Evolutionary conservation across 176 grass and related monocot species (phyloP), one percentile per base, ranked within the genome.

Genomic region (Tillandsia leiboldiana): DNA sequence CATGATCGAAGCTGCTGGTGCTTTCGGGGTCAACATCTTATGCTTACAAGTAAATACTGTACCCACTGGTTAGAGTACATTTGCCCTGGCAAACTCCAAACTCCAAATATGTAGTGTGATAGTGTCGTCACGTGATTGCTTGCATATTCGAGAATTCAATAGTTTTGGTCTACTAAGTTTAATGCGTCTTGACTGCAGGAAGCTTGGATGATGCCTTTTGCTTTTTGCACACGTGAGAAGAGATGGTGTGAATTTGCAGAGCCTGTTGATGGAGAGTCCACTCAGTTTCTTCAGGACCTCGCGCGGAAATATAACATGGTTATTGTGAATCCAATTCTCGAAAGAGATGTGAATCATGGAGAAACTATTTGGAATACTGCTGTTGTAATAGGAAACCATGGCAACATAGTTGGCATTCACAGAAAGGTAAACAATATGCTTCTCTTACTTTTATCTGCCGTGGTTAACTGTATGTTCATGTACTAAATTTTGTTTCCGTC

Each of bases 161-260:
- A 42, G 33, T 42, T 62, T 42, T 62, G 10, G 22, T 62, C 15
- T n/a, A 62, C 22, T n/a, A 62, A 62, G 22, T 62, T n/a, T 62
- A 15, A 15, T 62, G 15, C 12, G 12, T 62, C 14, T n/a, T 48
- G 78, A 85, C 74, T 83, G 51, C 79, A 99, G 94, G 94, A 99
- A 79, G 94, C 94, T 65, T 99, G 89, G 94, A 99, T 79, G 58
- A 90, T 99, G 94, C 94, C 94, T 69, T 99, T 99, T 86, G 89
- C 94, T 22, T 99, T 99, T 66, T 99, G 94, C 79, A 99, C 94
- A 7, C 78, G 94, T 51, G 94, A 99, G 75, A 99, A 99, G 79
- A 87, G 71, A 66, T 99, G 94, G 94, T 99, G 89, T 77, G 94
- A 99, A 73, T 99, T 99, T 85, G 89, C 89, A 49, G 94, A 99